Evolutionary conservation across 257 asterid species (phyloP).

Genomic region (Ophiorrhiza pumila): DNA sequence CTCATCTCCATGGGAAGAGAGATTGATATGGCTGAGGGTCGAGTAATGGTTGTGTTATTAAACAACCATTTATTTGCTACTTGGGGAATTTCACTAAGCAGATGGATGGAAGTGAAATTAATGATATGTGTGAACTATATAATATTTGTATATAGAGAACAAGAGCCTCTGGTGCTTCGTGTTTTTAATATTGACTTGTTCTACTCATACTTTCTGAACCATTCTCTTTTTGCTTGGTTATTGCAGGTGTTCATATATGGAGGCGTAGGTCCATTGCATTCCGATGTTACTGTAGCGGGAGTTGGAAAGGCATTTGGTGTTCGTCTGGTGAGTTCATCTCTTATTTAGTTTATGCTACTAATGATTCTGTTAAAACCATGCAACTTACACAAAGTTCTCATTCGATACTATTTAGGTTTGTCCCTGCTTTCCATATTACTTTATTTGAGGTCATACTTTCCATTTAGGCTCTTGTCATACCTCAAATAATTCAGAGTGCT

Average conservation of each 20-base stretch:
- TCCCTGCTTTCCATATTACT: neutral
- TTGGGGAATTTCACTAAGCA: neutral
- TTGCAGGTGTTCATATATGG: constrained; percentile 79
- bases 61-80: neutral
- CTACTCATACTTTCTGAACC: neutral
- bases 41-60: neutral
- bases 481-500: neutral
- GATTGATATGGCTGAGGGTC: neutral
- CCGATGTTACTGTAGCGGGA: constrained; percentile 90
- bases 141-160: too few relatives aligned
- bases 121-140: neutral
- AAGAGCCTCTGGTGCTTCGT: constrained; percentile 7
- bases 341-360: neutral
- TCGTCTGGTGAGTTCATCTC: constrained; percentile 49
- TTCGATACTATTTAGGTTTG: neutral
- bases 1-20: neutral
- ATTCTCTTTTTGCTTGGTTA: constrained; percentile 9
- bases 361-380: constrained; percentile 3
- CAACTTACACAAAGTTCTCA: neutral
- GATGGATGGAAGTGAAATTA: neutral
- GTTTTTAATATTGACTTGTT: neutral
- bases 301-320: constrained; percentile 98
- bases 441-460: neutral
- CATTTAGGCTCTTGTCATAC: neutral
- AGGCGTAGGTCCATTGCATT: constrained; percentile 85